phyloP scores from a whole-genome alignment of 805 yeast genomes.

The Komagataella pseudopastoris region DNA sequence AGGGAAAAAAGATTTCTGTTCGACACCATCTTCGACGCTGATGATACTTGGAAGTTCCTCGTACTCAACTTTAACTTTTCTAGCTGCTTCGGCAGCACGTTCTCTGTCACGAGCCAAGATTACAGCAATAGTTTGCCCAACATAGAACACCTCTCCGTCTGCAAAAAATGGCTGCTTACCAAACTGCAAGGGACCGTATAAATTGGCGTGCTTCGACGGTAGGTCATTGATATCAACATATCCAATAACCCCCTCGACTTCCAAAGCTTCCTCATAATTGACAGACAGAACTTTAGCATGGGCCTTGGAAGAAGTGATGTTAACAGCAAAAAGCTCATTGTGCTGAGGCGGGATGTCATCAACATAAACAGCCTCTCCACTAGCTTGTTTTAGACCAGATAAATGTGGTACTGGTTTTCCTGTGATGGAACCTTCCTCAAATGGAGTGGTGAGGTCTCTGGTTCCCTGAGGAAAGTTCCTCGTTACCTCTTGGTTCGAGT shows the following conservation, averaged over 20 bases:
- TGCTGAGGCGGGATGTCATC: slow-evolving; percentile 29
- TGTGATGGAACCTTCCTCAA: slow-evolving; percentile 18
- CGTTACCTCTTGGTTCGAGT: slow-evolving; percentile 19
- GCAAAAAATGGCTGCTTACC: slow-evolving; percentile 31
- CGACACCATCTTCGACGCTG: slow-evolving; percentile 29
- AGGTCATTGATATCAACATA: slow-evolving; percentile 26
- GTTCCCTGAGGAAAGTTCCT: slow-evolving; percentile 22
- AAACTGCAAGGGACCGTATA: slow-evolving; percentile 26
- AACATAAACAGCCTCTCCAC: slow-evolving; percentile 32
- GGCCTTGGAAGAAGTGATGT: slow-evolving; percentile 27
- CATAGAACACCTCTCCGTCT: slow-evolving; percentile 23
- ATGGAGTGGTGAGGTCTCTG: slow-evolving; percentile 24
- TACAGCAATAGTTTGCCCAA: slow-evolving; percentile 31
- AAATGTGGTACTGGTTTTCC: slow-evolving; percentile 29
- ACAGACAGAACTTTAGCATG: slow-evolving; percentile 27
- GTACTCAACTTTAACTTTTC: slow-evolving; percentile 26
- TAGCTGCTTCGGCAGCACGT: slow-evolving; percentile 26
- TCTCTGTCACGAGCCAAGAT: slow-evolving; percentile 24
- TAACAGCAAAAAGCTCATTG: slow-evolving; percentile 28
- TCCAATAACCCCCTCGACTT: slow-evolving; percentile 25
- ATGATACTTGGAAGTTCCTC: slow-evolving; percentile 26
- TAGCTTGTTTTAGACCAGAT: slow-evolving; percentile 30
- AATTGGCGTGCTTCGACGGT: slow-evolving; percentile 20
- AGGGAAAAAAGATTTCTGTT: slow-evolving; percentile 23
- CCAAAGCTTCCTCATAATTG: slow-evolving; percentile 22